These are phyloP conservation scores for Tardiomyces digboiensis DNA, from an alignment of 1,139 yeast species.

Conservation along the genomic window DNA sequence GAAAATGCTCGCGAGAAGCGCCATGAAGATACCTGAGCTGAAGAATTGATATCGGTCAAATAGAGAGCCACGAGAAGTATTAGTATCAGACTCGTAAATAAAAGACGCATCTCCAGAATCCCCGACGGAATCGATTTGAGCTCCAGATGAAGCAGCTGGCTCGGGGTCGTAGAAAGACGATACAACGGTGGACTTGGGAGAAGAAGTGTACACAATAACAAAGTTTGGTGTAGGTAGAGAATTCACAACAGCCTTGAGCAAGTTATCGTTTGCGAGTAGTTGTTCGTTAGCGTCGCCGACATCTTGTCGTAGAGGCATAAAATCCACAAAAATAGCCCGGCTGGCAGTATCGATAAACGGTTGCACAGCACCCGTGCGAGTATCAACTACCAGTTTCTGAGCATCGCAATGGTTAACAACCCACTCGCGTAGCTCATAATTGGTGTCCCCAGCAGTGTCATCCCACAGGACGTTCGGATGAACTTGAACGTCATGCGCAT, in stretches of 20 bases:
- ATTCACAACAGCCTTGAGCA: constrained; percentile 20
- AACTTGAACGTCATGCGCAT: constrained; percentile 16
- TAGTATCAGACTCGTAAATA: neutral
- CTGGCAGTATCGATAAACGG: constrained; percentile 21
- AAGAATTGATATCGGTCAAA: constrained; percentile 43
- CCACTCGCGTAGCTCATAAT: constrained; percentile 11
- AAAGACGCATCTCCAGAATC: constrained; percentile 5
- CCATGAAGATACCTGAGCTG: constrained; percentile 63
- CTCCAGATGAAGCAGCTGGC: neutral
- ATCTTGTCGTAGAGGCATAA: constrained; percentile 14
- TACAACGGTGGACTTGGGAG: constrained; percentile 8
- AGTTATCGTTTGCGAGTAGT: constrained; percentile 19
- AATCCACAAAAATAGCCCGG: constrained; percentile 21
- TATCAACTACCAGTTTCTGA: constrained; percentile 17
- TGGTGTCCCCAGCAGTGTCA: constrained; percentile 4
- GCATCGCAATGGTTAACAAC: constrained; percentile 23
- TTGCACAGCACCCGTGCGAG: constrained; percentile 16
- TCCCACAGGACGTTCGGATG: constrained; percentile 12
- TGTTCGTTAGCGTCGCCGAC: constrained; percentile 9
- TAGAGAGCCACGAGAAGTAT: constrained; percentile 17
- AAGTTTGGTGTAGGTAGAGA: constrained; percentile 25
- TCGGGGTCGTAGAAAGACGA: constrained; percentile 3
- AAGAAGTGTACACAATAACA: constrained; percentile 23
- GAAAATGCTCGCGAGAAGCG: constrained; percentile 45
- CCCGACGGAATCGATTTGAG: no score